These are phyloP conservation scores for Aphanomyces cochlioides DNA, from an alignment of 352 stramenopile genomes.

Conservation along the genomic window DNA sequence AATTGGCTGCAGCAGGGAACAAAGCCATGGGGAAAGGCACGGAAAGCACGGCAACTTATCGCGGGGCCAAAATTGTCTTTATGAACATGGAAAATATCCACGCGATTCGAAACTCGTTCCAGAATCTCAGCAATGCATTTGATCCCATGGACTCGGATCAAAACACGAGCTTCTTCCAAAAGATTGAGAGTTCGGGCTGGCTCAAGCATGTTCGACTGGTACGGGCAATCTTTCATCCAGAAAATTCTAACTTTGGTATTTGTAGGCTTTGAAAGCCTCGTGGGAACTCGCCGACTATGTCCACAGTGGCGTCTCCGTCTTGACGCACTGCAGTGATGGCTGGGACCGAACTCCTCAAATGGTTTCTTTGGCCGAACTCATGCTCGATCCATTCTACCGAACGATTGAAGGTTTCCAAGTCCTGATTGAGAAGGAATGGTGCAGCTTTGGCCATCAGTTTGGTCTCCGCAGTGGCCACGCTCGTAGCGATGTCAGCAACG, in stretches of 20 bases:
- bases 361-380: conserved; percentile 90
- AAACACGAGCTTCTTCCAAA: conserved; percentile 87
- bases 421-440: conserved; percentile 99
- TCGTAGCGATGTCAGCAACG: conserved; percentile 78
- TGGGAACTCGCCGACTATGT: conserved; percentile 91
- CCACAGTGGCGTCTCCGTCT: conserved; percentile 90
- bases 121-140: conserved; percentile 78
- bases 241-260: neutral
- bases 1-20: conserved; percentile 81
- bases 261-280: conserved; percentile 86
- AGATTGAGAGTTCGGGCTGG: conserved; percentile 95
- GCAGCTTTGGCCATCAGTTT: conserved; percentile 98
- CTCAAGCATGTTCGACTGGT: conserved; percentile 88
- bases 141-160: conserved; percentile 75
- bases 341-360: conserved; percentile 99
- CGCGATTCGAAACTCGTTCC: conserved; percentile 91
- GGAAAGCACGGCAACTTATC: conserved; percentile 95
- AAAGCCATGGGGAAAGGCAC: conserved; percentile 93
- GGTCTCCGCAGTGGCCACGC: conserved; percentile 91
- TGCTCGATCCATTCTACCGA: conserved; percentile 97
- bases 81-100: conserved; percentile 99
- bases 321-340: conserved; percentile 98
- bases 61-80: conserved; percentile 91
- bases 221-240: neutral
- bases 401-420: conserved; percentile 95